Conservation (phyloP, 2,329 filamentous ascomycete genomes). For the Epichloe gansuensis region DNA sequence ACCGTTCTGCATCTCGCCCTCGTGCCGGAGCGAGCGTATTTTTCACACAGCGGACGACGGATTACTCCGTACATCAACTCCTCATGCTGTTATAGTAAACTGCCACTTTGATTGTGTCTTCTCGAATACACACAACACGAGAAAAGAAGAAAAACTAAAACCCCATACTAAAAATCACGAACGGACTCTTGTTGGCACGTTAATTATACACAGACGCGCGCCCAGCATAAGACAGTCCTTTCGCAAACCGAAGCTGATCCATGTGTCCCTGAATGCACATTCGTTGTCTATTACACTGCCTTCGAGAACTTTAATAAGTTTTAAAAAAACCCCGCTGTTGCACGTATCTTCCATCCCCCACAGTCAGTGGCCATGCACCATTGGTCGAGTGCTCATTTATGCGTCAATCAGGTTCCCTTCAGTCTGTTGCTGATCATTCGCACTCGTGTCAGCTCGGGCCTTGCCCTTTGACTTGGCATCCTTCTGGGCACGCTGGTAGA, state of each 20-base stretch:
- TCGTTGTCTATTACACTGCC: conserved; percentile 1
- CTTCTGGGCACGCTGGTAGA: conserved; percentile 58
- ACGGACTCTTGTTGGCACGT: neutral
- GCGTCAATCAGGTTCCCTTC: conserved; percentile 52
- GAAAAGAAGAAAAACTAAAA: neutral
- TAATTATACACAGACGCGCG: neutral
- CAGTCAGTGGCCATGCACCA: neutral
- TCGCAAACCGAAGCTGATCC: neutral
- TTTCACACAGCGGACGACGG: too few species aligned
- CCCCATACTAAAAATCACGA: neutral
- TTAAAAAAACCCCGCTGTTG: neutral
- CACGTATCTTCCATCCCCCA: neutral
- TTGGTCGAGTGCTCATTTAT: conserved; percentile 17
- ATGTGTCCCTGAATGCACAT: conserved; percentile 1
- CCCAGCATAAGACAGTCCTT: neutral
- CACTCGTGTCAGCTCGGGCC: conserved; percentile 31
- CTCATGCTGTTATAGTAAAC: neutral
- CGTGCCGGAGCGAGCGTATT: too few species aligned
- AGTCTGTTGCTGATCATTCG: conserved; percentile 28
- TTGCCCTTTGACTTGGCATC: conserved; percentile 53
- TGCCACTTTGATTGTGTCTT: neutral
- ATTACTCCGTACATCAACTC: too few species aligned
- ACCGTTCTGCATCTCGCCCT: too few species aligned
- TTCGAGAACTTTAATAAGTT: neutral
- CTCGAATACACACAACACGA: neutral